A percentile compares a stretch with the other conserved stretches of the same genome.
Evolutionary conservation across 2,329 filamentous ascomycete species (phyloP).

Genomic region (Botryotinia convoluta): DNA sequence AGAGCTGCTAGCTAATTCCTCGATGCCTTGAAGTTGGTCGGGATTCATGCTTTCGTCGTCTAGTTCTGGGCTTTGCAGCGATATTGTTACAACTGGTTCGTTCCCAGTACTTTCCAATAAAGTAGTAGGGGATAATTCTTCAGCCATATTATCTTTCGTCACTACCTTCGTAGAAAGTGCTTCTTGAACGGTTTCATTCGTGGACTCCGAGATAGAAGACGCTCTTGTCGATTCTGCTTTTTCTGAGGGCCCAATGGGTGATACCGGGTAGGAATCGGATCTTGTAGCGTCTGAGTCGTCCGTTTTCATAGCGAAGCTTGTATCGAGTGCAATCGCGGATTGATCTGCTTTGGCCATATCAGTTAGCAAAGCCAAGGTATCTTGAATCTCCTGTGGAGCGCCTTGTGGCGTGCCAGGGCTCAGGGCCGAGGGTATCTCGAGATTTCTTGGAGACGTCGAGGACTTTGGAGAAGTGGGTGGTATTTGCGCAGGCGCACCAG

Average conservation of each 20-base stretch:
- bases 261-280: slow-evolving; percentile 57
- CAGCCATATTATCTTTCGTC: slow-evolving; percentile 12
- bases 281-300: slow-evolving; percentile 41
- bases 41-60: background rate
- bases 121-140: background rate
- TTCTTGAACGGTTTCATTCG: slow-evolving; percentile 55
- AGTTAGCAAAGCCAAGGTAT: slow-evolving; percentile 31
- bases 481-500: slow-evolving; percentile 18
- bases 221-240: slow-evolving; percentile 59
- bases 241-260: slow-evolving; percentile 55
- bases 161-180: slow-evolving; percentile 19
- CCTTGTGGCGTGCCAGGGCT: slow-evolving; percentile 14
- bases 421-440: slow-evolving; percentile 16
- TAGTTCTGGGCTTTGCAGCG: background rate
- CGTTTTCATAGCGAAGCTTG: slow-evolving; percentile 40
- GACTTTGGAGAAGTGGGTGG: slow-evolving; percentile 17
- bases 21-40: background rate
- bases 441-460: slow-evolving; percentile 16
- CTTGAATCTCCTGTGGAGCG: slow-evolving; percentile 29
- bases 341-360: slow-evolving; percentile 45
- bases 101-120: background rate
- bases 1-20: background rate
- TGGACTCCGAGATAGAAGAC: slow-evolving; percentile 62
- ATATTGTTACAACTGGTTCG: background rate
- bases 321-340: slow-evolving; percentile 54